Evolutionary conservation across 1,139 yeast genomes (phyloP).

Genomic region (Diutina siamensis): DNA sequence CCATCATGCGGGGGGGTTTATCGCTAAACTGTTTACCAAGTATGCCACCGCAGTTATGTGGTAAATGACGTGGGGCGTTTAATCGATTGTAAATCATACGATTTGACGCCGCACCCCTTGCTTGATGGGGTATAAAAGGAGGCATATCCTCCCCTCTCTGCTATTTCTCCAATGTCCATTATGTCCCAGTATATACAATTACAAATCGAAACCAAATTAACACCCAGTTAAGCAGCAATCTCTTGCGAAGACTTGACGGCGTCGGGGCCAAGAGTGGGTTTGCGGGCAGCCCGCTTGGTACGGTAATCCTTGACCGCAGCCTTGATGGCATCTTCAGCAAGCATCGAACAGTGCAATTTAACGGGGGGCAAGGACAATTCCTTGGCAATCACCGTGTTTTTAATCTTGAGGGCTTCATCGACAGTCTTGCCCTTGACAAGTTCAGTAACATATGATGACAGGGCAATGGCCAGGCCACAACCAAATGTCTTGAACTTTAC

Average conservation of each 20-base stretch:
- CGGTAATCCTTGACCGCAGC: conserved; percentile 93
- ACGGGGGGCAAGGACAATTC: conserved; percentile 94
- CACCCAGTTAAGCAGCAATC: conserved; percentile 18
- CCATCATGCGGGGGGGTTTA: conserved; percentile 16
- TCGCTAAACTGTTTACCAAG: conserved; percentile 19
- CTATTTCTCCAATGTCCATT: background rate
- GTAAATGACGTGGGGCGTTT: no score
- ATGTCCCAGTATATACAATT: conserved; percentile 1
- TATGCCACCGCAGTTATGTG: conserved; percentile 13
- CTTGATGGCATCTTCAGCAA: conserved; percentile 97
- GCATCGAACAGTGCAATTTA: conserved; percentile 93
- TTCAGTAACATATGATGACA: conserved; percentile 89
- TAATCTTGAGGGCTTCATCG: conserved; percentile 86
- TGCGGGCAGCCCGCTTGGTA: conserved; percentile 44
- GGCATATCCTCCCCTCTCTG: no score
- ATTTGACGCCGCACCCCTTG: no score
- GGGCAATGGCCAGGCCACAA: conserved; percentile 96
- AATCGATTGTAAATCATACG: no score
- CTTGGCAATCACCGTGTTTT: conserved; percentile 85
- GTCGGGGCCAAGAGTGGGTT: conserved; percentile 40
- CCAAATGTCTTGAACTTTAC: conserved; percentile 98
- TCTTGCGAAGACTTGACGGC: background rate
- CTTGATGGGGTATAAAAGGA: no score
- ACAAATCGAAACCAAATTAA: background rate
- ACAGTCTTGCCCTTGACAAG: conserved; percentile 89